Evolutionary conservation across 2,329 filamentous ascomycete genomes (phyloP), one percentile per base, ranked within the genome.

Genomic region (Nigrospora osmanthi): DNA sequence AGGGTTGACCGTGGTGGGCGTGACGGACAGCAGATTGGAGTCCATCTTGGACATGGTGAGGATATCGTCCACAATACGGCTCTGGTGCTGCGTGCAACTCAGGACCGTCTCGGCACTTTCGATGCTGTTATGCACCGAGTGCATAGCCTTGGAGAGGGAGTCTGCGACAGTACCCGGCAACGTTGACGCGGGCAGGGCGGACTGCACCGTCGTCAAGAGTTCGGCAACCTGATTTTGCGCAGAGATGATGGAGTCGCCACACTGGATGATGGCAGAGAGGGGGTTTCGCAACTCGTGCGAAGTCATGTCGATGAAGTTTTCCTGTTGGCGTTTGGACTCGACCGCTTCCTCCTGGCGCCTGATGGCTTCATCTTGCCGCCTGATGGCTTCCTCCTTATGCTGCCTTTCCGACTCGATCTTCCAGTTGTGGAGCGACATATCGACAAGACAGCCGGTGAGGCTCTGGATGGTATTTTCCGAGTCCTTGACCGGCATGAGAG

Each of bases 251-350:
- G 83, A 81, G 50, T 89, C 85, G 1, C 83, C 82, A 57, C 83
- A 87, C 58, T 88, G 84, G 28, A 89, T 65, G 15, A 88, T 88
- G 1, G 84, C 85, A 37, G 77, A 82, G 23, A 89, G 66, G 1
- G 85, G 85, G 53, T 89, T 89, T 23, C 84, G 74, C 76, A 87
- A 83, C 57, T 86, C 83, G 57, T 87, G 83, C 13, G 78, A 80
- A 2, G 76, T 78, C 69, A 88, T 87, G 60, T 89, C 86, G 55
- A 90, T 87, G 54, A 89, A 89, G 51, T 86, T 86, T 54, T 90
- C 85, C 57, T 91, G 87, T 57, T 87, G 83, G 6, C 82, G 68
- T 54, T 76, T 78, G 30, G 74, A 72, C 55, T 80, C 75, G 23
- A 80, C 71, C 1, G 77, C 77, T 46, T 80, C 74, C 37, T 75